Conservation (phyloP, 2,329 filamentous ascomycete species). For the Raffaelea arxii region DNA sequence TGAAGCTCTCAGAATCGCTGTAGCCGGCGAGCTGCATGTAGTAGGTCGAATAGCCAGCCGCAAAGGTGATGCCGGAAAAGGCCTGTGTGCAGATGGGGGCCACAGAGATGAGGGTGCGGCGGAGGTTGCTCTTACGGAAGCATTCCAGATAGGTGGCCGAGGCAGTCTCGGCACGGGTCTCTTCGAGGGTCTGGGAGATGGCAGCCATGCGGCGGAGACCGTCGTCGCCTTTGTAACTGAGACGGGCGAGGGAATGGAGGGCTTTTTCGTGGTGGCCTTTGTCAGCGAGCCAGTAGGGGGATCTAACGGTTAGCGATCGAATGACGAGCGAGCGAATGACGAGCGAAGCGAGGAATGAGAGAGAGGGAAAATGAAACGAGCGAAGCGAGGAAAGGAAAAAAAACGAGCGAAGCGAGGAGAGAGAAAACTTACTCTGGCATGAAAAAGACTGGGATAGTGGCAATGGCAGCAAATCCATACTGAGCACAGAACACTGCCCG, state of each 20-base stretch:
- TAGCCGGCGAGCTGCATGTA: slow-evolving; percentile 30
- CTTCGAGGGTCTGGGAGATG: not conserved
- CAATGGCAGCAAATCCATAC: slow-evolving; percentile 16
- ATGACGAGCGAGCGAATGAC: no score
- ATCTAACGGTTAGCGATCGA: no score
- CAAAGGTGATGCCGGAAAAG: slow-evolving; percentile 18
- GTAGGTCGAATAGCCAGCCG: slow-evolving; percentile 30
- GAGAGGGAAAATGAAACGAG: no score
- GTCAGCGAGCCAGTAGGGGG: slow-evolving; percentile 36
- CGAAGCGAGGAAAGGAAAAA: no score
- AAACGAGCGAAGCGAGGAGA: no score
- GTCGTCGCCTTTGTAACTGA: slow-evolving; percentile 13
- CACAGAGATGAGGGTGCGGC: slow-evolving; percentile 43
- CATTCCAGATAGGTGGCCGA: slow-evolving; percentile 28
- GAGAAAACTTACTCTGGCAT: slow-evolving; percentile 7
- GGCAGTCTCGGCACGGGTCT: slow-evolving; percentile 10
- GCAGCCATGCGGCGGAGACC: not conserved
- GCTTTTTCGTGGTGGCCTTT: slow-evolving; percentile 25
- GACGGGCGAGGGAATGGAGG: slow-evolving; percentile 20
- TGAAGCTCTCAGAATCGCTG: slow-evolving; percentile 22
- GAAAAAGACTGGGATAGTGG: slow-evolving; percentile 13
- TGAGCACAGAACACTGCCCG: slow-evolving; percentile 17
- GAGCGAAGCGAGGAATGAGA: no score
- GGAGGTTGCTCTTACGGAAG: slow-evolving; percentile 40
- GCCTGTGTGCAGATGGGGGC: slow-evolving; percentile 7